A percentile compares a stretch with the other conserved stretches of the same genome.
These are phyloP conservation scores for Fusarium lyarnte DNA, from an alignment of 2,329 filamentous ascomycete genomes.

Conservation along the genomic window DNA sequence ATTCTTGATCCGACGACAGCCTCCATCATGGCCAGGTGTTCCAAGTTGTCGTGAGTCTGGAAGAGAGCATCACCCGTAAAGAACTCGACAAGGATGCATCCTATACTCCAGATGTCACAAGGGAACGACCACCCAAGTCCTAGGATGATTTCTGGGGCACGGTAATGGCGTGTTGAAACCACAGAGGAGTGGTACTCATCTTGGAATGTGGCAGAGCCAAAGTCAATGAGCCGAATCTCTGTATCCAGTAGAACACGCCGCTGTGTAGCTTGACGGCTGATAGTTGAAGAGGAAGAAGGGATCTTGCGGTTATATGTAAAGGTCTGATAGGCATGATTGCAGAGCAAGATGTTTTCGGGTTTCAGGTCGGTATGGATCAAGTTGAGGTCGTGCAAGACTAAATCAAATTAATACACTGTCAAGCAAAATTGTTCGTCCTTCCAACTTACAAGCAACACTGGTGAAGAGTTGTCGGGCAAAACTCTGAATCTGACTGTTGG, in stretches of 20 bases:
- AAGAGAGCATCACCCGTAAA: conserved; percentile 77
- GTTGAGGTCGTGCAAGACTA: conserved; percentile 95
- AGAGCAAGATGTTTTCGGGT: conserved; percentile 75
- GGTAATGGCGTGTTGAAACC: conserved; percentile 75
- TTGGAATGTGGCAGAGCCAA: conserved; percentile 77
- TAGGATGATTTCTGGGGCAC: conserved; percentile 76
- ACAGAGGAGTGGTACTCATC: conserved; percentile 79
- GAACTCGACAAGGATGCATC: conserved; percentile 77
- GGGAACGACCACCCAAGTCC: conserved; percentile 77
- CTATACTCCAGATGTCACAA: conserved; percentile 79
- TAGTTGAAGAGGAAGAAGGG: conserved; percentile 70
- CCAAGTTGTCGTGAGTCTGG: conserved; percentile 77
- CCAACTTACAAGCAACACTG: conserved; percentile 90
- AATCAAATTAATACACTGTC: conserved; percentile 21
- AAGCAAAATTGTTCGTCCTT: neutral
- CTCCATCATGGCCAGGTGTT: conserved; percentile 81
- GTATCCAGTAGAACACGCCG: conserved; percentile 73
- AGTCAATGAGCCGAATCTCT: conserved; percentile 76
- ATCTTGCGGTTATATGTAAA: conserved; percentile 77
- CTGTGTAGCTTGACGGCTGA: conserved; percentile 69
- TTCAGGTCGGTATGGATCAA: conserved; percentile 90
- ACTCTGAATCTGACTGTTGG: conserved; percentile 97
- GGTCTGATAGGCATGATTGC: conserved; percentile 72
- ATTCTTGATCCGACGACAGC: conserved; percentile 69
- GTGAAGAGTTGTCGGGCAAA: conserved; percentile 96